Base-by-base conservation (phyloP, 768 basidiomycete species). In the Tulasnella calospora region DNA sequence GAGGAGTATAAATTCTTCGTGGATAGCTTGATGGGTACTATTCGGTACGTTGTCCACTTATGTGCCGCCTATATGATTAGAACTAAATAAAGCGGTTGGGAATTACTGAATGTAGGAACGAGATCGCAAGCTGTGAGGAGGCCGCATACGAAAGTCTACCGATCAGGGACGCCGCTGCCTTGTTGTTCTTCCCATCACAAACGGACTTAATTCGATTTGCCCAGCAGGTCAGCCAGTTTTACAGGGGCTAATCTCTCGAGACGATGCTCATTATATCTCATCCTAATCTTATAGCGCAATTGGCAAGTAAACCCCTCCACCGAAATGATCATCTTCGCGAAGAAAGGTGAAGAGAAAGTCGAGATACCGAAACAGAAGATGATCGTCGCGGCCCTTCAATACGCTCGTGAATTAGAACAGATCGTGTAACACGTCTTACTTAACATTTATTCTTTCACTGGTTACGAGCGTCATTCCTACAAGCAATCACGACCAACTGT, bases 61-160 rank as follows among this genome's bases (percentile, higher is more conserved):
- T 19, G 35, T 35, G 3, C 27, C 19, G 70, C 3, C 35, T 23
- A 5, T 61, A n/a, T 27, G 36, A 15, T 46, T n/a, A 21, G 9
- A 27, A 38, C 44, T 57, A 23, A 41, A 2, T 41, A 23, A 27
- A 76, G 67, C 78, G 17, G n/a, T 47, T 71, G 27, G 9, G 19
- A 27, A 30, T 19, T 35, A 8, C 30, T 0, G 27, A 2, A 12
- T 70, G 47, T 71, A 98, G 97, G 82, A 95, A 94, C 82, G 97
- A 99, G 86, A 99, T 99, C 81, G 97, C 97, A 19, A 94, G 94
- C 82, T 98, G 96, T 82, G 94, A 98, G 84, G 96, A 98, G 84
- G 88, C 92, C 23, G 96, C 97, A 6, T 99, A 99, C 80, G 91
- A 94, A 80, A 95, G 92, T 79, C 86, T 99, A 51, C 96, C 96